Evolutionary conservation across 257 asterid species (phyloP), one percentile per base, ranked within the genome.

Genomic region (Primulina tabacum): DNA sequence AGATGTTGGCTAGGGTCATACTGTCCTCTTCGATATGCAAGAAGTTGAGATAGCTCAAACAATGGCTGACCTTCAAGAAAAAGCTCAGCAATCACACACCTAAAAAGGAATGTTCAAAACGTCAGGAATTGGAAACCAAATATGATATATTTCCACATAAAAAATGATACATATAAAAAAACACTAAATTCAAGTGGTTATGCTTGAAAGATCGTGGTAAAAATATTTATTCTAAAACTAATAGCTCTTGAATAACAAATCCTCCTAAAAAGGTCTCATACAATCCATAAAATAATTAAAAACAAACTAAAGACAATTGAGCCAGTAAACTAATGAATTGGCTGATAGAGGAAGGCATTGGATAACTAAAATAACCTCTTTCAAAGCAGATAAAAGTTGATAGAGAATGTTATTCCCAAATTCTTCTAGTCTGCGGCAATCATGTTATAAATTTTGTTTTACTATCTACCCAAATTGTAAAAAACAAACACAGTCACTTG

Each of bases 1-100:
- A 94, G 89, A 88, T 82, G 92, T 77, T 89, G 97, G 84, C 92
- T 87, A 70, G 99, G 99, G 88, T 94, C 99, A 73, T 83, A 88
- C 81, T 94, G 97, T 67, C 99, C 99, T 88, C 99, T 88, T 69
- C 99, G 92, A 81, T 94, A 94, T 29, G 99, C 89, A 80, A 91
- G 99, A 75, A 94, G 83, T 73, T 94, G 99, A 74, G 99, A 89
- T 81, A 91, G 85, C 79, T 94, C 99, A 76, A 94, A 94, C 78
- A 94, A 78, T 29, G 97, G 97, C 75, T 91, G 99, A 71, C 99
- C 97, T 84, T 94, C 99, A 67, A 91, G 95, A 80, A 94, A 94
- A 79, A 94, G 97, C 90, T 94, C 99, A 55, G 96, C 99, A 79
- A 94, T 86, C 77, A 94, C 99, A 85, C 99, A 94, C 84, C 99